phyloP scores from a whole-genome alignment of 768 basidiomycete species.

The Leccinum imitatum region DNA sequence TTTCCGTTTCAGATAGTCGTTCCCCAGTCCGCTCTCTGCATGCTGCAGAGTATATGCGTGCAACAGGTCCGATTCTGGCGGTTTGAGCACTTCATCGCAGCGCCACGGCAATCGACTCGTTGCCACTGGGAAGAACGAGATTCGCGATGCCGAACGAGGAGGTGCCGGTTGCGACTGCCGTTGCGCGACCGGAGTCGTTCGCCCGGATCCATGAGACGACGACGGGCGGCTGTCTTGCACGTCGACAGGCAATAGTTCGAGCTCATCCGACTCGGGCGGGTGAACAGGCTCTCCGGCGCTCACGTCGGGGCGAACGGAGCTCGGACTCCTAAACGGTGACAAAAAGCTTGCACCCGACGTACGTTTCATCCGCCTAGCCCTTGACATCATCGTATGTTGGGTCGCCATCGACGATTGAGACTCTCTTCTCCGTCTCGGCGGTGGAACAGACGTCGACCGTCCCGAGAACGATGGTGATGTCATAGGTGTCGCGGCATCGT shows the following conservation, averaged over 20 bases:
- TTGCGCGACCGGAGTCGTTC: slow-evolving; percentile 13
- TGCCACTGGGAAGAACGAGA: slow-evolving; percentile 23
- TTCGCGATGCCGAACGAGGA: slow-evolving; percentile 21
- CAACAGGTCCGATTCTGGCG: slow-evolving; percentile 54
- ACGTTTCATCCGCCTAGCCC: slow-evolving; percentile 24
- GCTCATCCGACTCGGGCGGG: slow-evolving; percentile 13
- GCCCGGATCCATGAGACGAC: slow-evolving; percentile 19
- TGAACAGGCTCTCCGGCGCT: slow-evolving; percentile 11
- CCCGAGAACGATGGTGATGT: slow-evolving; percentile 1
- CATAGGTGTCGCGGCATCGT: slow-evolving; percentile 5
- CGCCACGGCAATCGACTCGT: slow-evolving; percentile 19
- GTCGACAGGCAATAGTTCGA: slow-evolving; percentile 27
- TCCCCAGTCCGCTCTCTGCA: slow-evolving; percentile 92
- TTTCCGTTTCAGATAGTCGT: slow-evolving; percentile 90
- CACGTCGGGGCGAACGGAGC: slow-evolving; percentile 9
- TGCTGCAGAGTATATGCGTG: slow-evolving; percentile 79
- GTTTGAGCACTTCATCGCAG: slow-evolving; percentile 37
- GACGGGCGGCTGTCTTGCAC: slow-evolving; percentile 23
- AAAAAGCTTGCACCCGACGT: slow-evolving; percentile 30
- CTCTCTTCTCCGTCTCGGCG: slow-evolving; percentile 15
- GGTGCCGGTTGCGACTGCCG: slow-evolving; percentile 13
- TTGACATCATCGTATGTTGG: slow-evolving; percentile 14
- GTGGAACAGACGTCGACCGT: slow-evolving; percentile 8
- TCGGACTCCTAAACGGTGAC: slow-evolving; percentile 25
- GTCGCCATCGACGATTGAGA: slow-evolving; percentile 28